Evolutionary conservation across 2,329 filamentous ascomycete genomes (phyloP), one percentile per base, ranked within the genome.

Genomic region (Aspergillus bombycis): DNA sequence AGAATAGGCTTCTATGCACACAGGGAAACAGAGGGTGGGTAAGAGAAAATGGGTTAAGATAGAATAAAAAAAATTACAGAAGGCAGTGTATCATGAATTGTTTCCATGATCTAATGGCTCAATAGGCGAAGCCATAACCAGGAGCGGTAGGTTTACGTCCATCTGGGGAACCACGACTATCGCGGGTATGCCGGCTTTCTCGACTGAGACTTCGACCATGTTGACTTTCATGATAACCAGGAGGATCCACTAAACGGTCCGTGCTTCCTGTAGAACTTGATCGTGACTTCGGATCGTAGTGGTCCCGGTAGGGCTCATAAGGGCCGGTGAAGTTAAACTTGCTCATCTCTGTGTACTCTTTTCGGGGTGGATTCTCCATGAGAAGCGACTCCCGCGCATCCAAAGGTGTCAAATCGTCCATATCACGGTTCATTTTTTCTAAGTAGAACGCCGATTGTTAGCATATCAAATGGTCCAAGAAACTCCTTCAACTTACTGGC

Each of bases 341-440:
- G 71, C 74, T 78, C 69, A 77, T 75, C 45, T 79, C 77, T 12
- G 74, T 68, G 55, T 70, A 71, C n/a, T 74, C 70, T 46, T 71
- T 72, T 41, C 69, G 68, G 16, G 80, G 79, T 50, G 78, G 77
- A 16, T 86, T 85, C 58, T 90, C 87, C 77, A 93, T 88, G 63
- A 97, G 88, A 23, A 97, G 87, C 26, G 75, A 77, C 52, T 75
- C 73, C 10, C 92, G 91, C 1, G 93, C 91, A 73, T 96, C 92
- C 45, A 97, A 86, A 6, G 93, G 91, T 1, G 93, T 97, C 57
- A 97, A 88, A 63, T 88, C 89, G 77, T 97, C 93, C 64, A 91
- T 81, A 70, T 95, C 91, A 68, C 90, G 89, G 72, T 88, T 86
- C 66, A 88, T 79, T 83, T 94, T 92, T 79, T 94, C 91, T 93